A percentile compares a stretch with the other conserved stretches of the same genome.
phyloP scores from a whole-genome alignment of 208 protist species.

The Trichomonas tenax region DNA sequence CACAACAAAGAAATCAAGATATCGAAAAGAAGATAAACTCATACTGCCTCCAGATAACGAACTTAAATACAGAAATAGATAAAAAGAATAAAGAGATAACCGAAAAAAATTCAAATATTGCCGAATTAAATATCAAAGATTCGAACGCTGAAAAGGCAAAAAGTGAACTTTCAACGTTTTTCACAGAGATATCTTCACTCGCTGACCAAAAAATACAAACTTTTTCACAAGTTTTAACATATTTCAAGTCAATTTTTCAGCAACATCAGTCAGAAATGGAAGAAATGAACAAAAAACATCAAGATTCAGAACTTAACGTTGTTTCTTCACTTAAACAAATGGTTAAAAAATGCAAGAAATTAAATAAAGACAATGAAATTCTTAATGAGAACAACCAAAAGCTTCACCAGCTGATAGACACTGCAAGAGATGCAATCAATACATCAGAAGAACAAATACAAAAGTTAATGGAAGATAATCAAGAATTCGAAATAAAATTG shows the following conservation, averaged over 20 bases:
- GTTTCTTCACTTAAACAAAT: neutral
- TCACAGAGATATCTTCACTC: neutral
- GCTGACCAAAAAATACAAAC: neutral
- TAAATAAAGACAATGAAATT: neutral
- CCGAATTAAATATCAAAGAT: neutral
- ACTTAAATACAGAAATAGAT: neutral
- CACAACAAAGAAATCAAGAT: neutral
- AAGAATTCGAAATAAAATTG: neutral
- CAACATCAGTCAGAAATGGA: neutral
- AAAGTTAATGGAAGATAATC: neutral
- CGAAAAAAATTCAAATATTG: neutral
- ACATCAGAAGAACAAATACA: neutral
- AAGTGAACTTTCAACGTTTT: neutral
- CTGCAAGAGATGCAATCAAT: neutral
- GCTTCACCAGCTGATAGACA: neutral
- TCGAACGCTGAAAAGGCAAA: neutral
- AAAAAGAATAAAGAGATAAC: neutral
- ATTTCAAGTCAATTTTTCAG: neutral
- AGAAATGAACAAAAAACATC: neutral
- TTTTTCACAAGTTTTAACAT: neutral
- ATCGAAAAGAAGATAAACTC: neutral
- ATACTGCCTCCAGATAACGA: neutral
- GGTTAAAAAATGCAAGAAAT: neutral
- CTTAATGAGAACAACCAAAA: neutral
- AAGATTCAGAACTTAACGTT: neutral